Evolutionary conservation across 108 stramenopile species (phyloP), one percentile per base, ranked within the genome.

Genomic region (Parietichytrium sp.): DNA sequence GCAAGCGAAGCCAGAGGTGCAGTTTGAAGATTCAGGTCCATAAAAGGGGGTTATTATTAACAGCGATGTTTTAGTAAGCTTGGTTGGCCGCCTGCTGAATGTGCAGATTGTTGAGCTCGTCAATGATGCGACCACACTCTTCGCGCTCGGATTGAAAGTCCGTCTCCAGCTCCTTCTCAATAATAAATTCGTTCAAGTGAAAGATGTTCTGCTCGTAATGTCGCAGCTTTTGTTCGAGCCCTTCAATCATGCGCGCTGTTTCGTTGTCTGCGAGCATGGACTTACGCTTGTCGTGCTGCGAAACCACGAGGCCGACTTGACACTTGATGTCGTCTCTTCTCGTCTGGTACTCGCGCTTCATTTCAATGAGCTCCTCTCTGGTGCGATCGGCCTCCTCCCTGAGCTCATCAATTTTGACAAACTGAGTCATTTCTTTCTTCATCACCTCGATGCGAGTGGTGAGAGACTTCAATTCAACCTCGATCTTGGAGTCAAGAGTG

Each of bases 131-230:
- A 6, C 61, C 61, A 42, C 61, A 72, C 61, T 72, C 61, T 38
- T 72, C 61, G 61, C 61, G 61, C 33, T 72, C 61, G 6, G 61
- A 72, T 42, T 72, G 61, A 45, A 72, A 91, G 83, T 91, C 89
- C 1, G 88, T 88, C 50, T 88, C 89, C 20, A 86, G 83, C 47
- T 54, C 84, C 86, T 90, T 90, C 29, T 88, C 83, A 51, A 82
- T 88, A 10, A 90, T 80, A 47, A 87, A 91, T 49, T 91, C 91
- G 54, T 78, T 54, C 25, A 90, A 51, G 33, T 42, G 47, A 72
- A 90, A 91, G 30, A 91, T 91, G 49, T 81, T 87, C 50, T 88
- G 88, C 52, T 86, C 89, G 52, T 89, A 83, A 49, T 85, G 80
- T 3, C 86, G 79, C 47, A 90, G 45, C 80, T 87, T 88, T 16